phyloP scores from a whole-genome alignment of 2,329 filamentous ascomycete species.

The Nemania sp. region DNA sequence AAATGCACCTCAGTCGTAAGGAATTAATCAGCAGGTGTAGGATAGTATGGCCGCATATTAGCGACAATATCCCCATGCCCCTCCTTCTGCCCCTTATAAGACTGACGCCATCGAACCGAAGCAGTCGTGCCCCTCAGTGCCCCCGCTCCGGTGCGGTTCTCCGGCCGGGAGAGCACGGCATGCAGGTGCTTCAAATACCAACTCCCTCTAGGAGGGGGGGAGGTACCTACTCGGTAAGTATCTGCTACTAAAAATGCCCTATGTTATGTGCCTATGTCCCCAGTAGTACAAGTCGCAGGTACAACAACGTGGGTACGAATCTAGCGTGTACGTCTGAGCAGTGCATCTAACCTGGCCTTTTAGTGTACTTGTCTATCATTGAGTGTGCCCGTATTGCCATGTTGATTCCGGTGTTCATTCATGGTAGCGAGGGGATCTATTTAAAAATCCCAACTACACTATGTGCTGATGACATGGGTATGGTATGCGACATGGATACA shows the following conservation, averaged over 20 bases:
- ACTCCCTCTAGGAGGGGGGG: too few relatives aligned
- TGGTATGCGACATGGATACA: not conserved
- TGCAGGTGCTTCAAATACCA: not conserved
- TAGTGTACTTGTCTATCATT: not conserved
- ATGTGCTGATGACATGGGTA: slow-evolving; percentile 14
- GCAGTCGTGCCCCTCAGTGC: slow-evolving; percentile 17
- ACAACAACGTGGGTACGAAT: not conserved
- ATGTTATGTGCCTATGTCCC: too few relatives aligned
- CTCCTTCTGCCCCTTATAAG: slow-evolving; percentile 1
- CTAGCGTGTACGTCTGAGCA: not conserved
- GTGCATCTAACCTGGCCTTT: not conserved
- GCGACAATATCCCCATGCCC: not conserved
- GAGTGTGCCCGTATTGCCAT: not conserved
- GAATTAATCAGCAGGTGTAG: slow-evolving; percentile 22
- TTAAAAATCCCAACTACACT: too few relatives aligned
- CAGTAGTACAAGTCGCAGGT: slow-evolving; percentile 3
- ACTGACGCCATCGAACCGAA: slow-evolving; percentile 26
- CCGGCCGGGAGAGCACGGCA: slow-evolving; percentile 3
- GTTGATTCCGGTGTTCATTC: not conserved
- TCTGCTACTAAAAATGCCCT: too few relatives aligned
- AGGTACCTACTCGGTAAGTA: too few relatives aligned
- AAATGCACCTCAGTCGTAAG: not conserved
- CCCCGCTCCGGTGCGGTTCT: slow-evolving; percentile 21
- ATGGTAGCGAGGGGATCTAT: slow-evolving; percentile 23
- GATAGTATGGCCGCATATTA: slow-evolving; percentile 5